Evolutionary conservation across 805 yeast genomes (phyloP).

Genomic region (Cyberlindnera maritima): DNA sequence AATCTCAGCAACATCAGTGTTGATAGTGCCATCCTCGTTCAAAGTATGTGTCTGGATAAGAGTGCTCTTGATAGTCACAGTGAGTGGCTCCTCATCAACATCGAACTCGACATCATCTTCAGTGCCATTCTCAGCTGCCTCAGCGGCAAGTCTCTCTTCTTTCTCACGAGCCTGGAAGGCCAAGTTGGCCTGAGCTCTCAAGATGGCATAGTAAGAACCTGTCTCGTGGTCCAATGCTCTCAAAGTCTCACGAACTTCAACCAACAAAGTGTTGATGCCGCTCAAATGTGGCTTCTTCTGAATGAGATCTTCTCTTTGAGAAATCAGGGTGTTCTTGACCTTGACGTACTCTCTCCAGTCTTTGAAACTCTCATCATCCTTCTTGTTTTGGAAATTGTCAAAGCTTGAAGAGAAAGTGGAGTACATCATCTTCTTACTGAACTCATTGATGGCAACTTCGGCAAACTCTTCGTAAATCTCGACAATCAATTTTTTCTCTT

Average conservation of each 20-base stretch:
- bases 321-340: slow-evolving; percentile 52
- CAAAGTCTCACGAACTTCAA: slow-evolving; percentile 38
- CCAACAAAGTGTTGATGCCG: slow-evolving; percentile 31
- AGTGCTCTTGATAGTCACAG: slow-evolving; percentile 17
- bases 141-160: slow-evolving; percentile 31
- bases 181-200: slow-evolving; percentile 56
- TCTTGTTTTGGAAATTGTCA: slow-evolving; percentile 20
- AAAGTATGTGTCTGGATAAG: slow-evolving; percentile 15
- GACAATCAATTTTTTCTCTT: slow-evolving; percentile 44
- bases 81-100: background rate
- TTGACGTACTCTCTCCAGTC: slow-evolving; percentile 62
- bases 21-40: slow-evolving; percentile 16
- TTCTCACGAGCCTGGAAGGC: slow-evolving; percentile 55
- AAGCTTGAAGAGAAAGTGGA: slow-evolving; percentile 25
- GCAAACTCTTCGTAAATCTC: slow-evolving; percentile 75
- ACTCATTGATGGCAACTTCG: slow-evolving; percentile 62
- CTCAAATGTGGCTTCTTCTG: slow-evolving; percentile 32
- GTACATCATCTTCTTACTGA: slow-evolving; percentile 55
- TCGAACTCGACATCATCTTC: slow-evolving; percentile 1
- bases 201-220: slow-evolving; percentile 54
- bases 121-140: slow-evolving; percentile 15
- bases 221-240: slow-evolving; percentile 54
- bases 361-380: slow-evolving; percentile 39
- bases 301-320: slow-evolving; percentile 52
- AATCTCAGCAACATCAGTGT: slow-evolving; percentile 16